Conservation (phyloP, 805 yeast species). For the Ogataea methylovora region DNA sequence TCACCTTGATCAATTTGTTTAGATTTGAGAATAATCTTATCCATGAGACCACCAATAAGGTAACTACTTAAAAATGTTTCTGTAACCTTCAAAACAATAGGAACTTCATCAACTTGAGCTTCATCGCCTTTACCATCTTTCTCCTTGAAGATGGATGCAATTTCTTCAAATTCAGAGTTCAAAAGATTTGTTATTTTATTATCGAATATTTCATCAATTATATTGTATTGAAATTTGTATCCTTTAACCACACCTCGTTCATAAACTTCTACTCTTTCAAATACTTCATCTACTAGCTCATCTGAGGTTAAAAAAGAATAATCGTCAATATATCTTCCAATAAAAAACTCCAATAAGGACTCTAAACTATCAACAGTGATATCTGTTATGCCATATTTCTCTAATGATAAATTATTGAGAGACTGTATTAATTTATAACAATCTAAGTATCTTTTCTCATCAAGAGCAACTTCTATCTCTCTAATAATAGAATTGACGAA, state of each 20-base stretch:
- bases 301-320: constrained; percentile 18
- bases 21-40: constrained; percentile 22
- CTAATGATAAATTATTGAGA: constrained; percentile 15
- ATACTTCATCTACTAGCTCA: constrained; percentile 12
- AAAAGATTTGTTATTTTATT: constrained; percentile 8
- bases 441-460: constrained; percentile 33
- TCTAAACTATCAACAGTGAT: constrained; percentile 29
- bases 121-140: neutral
- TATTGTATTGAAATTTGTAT: constrained; percentile 14
- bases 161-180: constrained; percentile 21
- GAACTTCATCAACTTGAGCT: constrained; percentile 22
- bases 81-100: constrained; percentile 24
- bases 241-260: constrained; percentile 22
- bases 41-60: constrained; percentile 26
- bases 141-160: constrained; percentile 16
- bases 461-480: constrained; percentile 58
- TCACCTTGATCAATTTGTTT: constrained; percentile 27
- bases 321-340: constrained; percentile 21
- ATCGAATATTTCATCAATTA: constrained; percentile 18
- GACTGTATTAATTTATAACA: constrained; percentile 23
- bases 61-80: constrained; percentile 29
- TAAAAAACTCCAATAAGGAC: constrained; percentile 25
- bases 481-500: constrained; percentile 64
- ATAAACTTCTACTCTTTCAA: constrained; percentile 5
- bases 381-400: constrained; percentile 14